Evolutionary conservation across 192 early-diverging fungal species (phyloP).

Genomic region (Coemansia sp.): DNA sequence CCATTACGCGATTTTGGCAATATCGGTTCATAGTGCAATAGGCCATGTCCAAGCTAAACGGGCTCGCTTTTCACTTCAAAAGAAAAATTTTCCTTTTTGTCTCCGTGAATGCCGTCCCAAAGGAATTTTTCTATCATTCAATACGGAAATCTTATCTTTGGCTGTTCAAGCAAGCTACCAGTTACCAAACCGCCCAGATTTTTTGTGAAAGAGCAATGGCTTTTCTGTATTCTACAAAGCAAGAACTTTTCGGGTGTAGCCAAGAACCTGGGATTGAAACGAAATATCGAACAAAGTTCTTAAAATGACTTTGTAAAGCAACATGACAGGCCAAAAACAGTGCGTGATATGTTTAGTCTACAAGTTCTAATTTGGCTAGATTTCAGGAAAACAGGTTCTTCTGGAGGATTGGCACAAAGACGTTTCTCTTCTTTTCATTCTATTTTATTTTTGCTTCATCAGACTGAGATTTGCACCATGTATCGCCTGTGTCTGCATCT

Average conservation of each 20-base stretch:
- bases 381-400: not conserved
- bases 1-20: no score
- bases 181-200: no score
- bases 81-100: no score
- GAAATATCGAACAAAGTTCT: not conserved
- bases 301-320: not conserved
- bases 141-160: no score
- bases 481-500: not conserved
- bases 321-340: not conserved
- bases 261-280: not conserved
- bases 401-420: not conserved
- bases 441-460: not conserved
- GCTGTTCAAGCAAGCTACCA: no score
- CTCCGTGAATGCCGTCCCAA: no score
- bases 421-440: not conserved
- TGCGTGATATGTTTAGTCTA: not conserved
- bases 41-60: no score
- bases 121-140: no score
- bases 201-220: no score
- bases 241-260: not conserved
- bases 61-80: no score
- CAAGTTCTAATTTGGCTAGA: not conserved
- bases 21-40: no score
- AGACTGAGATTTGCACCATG: conserved; percentile 1
- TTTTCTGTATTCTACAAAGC: conserved; percentile 3